Conservation (phyloP, 202 grass and related monocot species). For the Tripidium arundinaceum region DNA sequence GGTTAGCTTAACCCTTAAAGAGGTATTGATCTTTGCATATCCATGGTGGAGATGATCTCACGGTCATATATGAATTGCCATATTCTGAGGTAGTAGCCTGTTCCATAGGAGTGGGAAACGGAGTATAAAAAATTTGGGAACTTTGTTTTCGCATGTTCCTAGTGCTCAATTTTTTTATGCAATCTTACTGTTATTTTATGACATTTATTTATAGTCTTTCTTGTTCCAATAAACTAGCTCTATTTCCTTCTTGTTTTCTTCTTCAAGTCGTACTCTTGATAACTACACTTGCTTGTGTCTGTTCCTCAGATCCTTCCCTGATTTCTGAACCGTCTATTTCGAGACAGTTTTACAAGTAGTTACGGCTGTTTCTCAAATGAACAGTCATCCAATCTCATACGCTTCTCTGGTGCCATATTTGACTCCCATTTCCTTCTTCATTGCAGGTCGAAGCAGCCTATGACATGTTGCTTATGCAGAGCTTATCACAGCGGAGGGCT, state of each 20-base stretch:
- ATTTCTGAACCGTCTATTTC: constrained; percentile 32
- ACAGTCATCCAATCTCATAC: not conserved
- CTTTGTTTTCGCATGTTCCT: not conserved
- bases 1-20: too few relatives aligned
- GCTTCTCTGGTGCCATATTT: constrained; percentile 11
- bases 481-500: constrained; percentile 64
- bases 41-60: too few relatives aligned
- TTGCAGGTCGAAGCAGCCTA: constrained; percentile 91
- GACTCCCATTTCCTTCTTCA: not conserved
- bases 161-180: constrained; percentile 21
- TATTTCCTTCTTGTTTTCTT: constrained; percentile 24
- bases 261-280: constrained; percentile 39
- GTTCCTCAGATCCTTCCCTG: constrained; percentile 27
- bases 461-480: constrained; percentile 91
- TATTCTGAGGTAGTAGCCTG: not conserved
- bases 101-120: not conserved
- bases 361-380: constrained; percentile 1
- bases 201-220: constrained; percentile 20
- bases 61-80: too few relatives aligned
- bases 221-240: constrained; percentile 30
- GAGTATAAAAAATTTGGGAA: not conserved
- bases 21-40: too few relatives aligned
- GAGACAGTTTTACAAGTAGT: constrained; percentile 1
- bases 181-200: not conserved
- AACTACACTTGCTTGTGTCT: constrained; percentile 36